Conservation (phyloP, 768 basidiomycete genomes). For the Mycena leptocephala region DNA sequence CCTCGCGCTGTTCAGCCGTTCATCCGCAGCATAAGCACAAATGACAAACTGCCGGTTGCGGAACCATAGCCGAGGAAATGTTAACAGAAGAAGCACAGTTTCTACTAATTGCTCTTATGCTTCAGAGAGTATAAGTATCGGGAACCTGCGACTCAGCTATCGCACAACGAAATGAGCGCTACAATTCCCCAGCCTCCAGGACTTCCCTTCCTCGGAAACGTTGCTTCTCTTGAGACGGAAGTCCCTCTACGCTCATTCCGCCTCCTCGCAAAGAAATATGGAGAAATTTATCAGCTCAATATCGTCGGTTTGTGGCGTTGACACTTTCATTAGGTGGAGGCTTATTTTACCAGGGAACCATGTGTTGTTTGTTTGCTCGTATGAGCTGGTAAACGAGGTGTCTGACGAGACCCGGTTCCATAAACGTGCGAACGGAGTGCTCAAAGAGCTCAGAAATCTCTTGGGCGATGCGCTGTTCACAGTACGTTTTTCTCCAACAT, state of each 20-base stretch:
- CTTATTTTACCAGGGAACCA: constrained; percentile 39
- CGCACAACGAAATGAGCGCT: constrained; percentile 46
- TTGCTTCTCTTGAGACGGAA: constrained; percentile 51
- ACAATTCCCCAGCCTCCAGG: constrained; percentile 60
- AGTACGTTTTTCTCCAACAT: constrained; percentile 35
- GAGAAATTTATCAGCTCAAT: constrained; percentile 60
- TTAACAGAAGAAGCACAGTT: not conserved
- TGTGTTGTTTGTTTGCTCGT: constrained; percentile 48
- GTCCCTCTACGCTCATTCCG: constrained; percentile 52
- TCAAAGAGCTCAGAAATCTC: constrained; percentile 53
- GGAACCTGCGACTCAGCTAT: not conserved
- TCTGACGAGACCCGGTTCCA: constrained; percentile 60
- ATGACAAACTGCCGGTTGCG: not conserved
- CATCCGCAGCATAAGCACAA: no score
- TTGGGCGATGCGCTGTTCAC: constrained; percentile 62
- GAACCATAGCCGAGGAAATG: not conserved
- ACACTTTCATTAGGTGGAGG: not conserved
- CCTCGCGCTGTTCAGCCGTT: no score
- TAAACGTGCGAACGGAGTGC: constrained; percentile 52
- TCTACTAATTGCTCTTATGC: not conserved
- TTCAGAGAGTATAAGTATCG: not conserved
- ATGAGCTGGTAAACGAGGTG: constrained; percentile 57
- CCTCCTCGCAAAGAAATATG: constrained; percentile 56
- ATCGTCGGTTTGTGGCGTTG: constrained; percentile 46
- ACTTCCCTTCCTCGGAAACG: constrained; percentile 60